Evolutionary conservation across 257 asterid genomes (phyloP), one percentile per base, ranked within the genome.

Genomic region (Solanum bulbocastanum): DNA sequence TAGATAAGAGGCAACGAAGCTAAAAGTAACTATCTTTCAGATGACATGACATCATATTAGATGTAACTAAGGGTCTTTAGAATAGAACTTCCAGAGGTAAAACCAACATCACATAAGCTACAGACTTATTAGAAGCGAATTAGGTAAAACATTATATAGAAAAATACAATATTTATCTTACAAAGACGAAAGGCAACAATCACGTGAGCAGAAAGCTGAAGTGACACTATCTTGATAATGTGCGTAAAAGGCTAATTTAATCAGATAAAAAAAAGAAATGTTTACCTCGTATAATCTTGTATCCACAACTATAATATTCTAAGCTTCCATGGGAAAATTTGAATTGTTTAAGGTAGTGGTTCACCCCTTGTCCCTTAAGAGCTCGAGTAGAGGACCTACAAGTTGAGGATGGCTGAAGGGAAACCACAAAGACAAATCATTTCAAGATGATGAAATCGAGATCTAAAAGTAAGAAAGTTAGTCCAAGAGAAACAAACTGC

Each of bases 311-410:
- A 94, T 88, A 88, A 95, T 75, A 73, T 30, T 95, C 95, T 75
- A 95, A 65, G 87, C 79, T 91, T 86, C 93, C 93, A 78, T 86
- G 18, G 6, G 93, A 90, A 83, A 90, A 56, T 73, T 87, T 39
- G 16, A 90, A 87, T 82, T 89, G 91, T 88, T 91, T 83, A 33
- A 85, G 79, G 89, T 93, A 92, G 88, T 88, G 87, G 86, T 83
- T 87, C 84, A 73, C 62, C 42, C 92, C 91, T 60, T 36, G 92
- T 85, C 90, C 91, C 52, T 73, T 83, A 68, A 60, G 83, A 46
- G 88, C 86, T 91, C 87, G 91, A n/a, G 93, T 87, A 33, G 90
- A 68, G 88, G 92, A 90, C 98, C 98, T 95, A 88, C 90, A 88
- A 89, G 89, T 86, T 36, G 30, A 83, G 62, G 87, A 68, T 25